Base-by-base conservation (phyloP, 441 rosid genomes). In the Pelargonium cotyledonis region DNA sequence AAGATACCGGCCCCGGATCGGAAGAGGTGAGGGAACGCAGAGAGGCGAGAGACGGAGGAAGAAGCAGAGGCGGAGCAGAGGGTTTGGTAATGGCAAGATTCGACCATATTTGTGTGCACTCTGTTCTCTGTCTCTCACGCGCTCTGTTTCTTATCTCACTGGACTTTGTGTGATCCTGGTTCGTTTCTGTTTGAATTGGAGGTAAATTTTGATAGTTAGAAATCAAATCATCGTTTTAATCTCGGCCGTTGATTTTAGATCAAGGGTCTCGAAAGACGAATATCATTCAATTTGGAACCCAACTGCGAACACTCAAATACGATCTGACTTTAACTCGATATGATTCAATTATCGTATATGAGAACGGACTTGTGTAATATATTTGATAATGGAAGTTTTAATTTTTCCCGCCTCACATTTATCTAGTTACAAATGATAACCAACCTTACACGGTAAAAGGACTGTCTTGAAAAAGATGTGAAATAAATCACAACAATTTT, bases 111-210 rank as follows among this genome's bases (percentile, higher is more conserved):
- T 31, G 38, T 31, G 38, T 31, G 38, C 5, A 0, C 38, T 31
- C 38, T 26, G 29, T 26, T 31, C 38, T 51, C 8, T 4, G 2
- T 6, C 58, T 51, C 58, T 51, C 58, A 19, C 58, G 58, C 58
- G 58, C 58, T 51, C 58, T 47, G 8, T 14, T 14, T 5, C 19
- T 51, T 51, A 51, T 51, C 58, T 8, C 58, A n/a, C 58, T 51
- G 47, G 47, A 43, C 47, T 15, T n/a, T 51, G 58, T 51, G 58
- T 51, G 58, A 51, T 51, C 58, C 19, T 51, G n/a, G 15, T 51
- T 51, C 19, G 58, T 51, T 16, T 51, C 38, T 31, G 31, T 31
- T 31, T 31, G 38, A 31, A 31, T 31, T 31, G 38, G 38, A 31
- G 38, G 38, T 31, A 31, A 1, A 31, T 31, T 31, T 31, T 14